These are phyloP conservation scores for Sporisorium exsertum DNA, from an alignment of 1,284 basidiomycete species.

Conservation along the genomic window DNA sequence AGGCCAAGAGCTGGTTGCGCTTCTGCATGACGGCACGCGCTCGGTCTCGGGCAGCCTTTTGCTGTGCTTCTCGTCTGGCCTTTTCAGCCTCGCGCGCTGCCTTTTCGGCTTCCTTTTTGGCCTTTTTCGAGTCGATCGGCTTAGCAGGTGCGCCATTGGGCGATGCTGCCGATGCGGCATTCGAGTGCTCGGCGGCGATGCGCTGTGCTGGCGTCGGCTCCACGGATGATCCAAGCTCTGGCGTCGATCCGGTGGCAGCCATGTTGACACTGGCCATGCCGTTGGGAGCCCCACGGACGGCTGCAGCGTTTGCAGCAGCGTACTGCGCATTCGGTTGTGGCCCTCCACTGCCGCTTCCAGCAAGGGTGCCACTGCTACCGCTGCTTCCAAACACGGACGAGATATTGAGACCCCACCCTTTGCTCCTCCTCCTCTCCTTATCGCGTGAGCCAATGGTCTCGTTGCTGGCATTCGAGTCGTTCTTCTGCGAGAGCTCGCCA, in stretches of 20 bases:
- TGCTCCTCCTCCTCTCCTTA: slow-evolving; percentile 47
- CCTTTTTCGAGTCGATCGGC: slow-evolving; percentile 81
- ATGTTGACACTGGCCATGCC: slow-evolving; percentile 8
- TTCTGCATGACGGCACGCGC: slow-evolving; percentile 95
- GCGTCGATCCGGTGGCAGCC: slow-evolving; percentile 17
- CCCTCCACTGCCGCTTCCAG: slow-evolving; percentile 21
- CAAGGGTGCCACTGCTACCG: slow-evolving; percentile 28
- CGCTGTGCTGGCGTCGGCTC: slow-evolving; percentile 53
- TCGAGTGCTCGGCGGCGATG: slow-evolving; percentile 49
- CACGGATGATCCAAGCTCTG: slow-evolving; percentile 14
- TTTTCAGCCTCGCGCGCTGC: slow-evolving; percentile 84
- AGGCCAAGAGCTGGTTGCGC: slow-evolving; percentile 71
- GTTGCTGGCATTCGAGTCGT: slow-evolving; percentile 49
- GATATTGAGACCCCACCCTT: slow-evolving; percentile 54
- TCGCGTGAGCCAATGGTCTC: slow-evolving; percentile 53
- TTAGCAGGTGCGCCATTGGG: slow-evolving; percentile 69
- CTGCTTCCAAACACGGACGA: slow-evolving; percentile 45
- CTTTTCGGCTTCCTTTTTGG: slow-evolving; percentile 89
- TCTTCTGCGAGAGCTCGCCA: slow-evolving; percentile 43
- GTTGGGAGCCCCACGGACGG: slow-evolving; percentile 20
- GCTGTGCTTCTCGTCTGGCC: slow-evolving; percentile 82
- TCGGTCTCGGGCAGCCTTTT: slow-evolving; percentile 80
- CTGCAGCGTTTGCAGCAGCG: slow-evolving; percentile 11
- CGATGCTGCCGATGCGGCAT: slow-evolving; percentile 25
- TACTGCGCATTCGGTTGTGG: slow-evolving; percentile 9